Evolutionary conservation across 164 flowering plant genomes (phyloP), one percentile per base, ranked within the genome.

Genomic region (Echeveria elegans): DNA sequence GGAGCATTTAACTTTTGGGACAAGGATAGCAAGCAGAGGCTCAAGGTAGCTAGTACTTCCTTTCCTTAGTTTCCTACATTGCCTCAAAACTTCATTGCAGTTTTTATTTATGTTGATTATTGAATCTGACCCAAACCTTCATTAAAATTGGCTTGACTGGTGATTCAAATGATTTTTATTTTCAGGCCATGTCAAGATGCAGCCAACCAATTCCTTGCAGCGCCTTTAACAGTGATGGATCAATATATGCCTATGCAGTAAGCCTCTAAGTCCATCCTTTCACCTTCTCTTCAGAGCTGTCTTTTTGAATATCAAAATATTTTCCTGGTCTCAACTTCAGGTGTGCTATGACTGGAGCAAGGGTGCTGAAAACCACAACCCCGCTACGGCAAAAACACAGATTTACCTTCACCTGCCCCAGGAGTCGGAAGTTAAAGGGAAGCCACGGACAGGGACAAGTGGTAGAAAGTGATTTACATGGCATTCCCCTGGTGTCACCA

Each of bases 1-100:
- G 99, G 99, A n/a, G 90, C 96, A 64, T 94, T 89, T 67, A 89
- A 94, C 76, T 94, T 94, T 48, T 94, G 99, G 99, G 97, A 94
- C 78, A 94, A 94, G 78, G 97, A 94, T 70, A 94, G 99, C 71
- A 94, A 94, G 73, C 99, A 94, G 73, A 82, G 99, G 65, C 96
- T 94, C 30, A 94, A 94, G 96, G 97, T 93, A 37, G 24, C 9
- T 56, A 56, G 31, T 43, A 26, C 37, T 34, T 34, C 37, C 3
- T 34, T 34, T 34, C 37, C 37, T 34, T 34, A 34, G 3, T 34
- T 28, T 56, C 10, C 59, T n/a, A 32, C n/a, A 19, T 21, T 26
- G n/a, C 26, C 21, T 26, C 10, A 41, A 21, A 48, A 9, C n/a
- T 19, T 19, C 7, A 19, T 48, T 48, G 53, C n/a, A 19, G n/a